Evolutionary conservation across 306 rosid species (phyloP).

Genomic region (Castanopsis chinensis): DNA sequence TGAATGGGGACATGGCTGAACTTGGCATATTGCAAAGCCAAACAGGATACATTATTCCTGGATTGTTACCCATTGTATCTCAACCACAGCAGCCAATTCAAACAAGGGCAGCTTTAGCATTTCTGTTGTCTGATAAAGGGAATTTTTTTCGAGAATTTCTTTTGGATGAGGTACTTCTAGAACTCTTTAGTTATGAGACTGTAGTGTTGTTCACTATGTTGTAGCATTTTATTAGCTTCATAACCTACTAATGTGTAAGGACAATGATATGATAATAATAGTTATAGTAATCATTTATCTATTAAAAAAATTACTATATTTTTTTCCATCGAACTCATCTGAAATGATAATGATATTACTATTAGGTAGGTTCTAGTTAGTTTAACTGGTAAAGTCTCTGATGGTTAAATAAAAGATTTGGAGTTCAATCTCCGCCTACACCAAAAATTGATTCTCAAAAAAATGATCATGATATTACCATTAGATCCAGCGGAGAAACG

Average conservation of each 20-base stretch:
- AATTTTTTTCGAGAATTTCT: slow-evolving; percentile 95
- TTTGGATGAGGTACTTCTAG: slow-evolving; percentile 80
- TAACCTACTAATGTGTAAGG: slow-evolving; percentile 8
- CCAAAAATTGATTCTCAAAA: too few species aligned
- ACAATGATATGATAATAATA: slow-evolving; percentile 1
- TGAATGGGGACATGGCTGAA: slow-evolving; percentile 89
- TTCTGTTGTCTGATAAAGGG: slow-evolving; percentile 87
- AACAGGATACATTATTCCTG: slow-evolving; percentile 47
- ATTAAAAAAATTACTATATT: not conserved
- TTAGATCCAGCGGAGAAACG: not conserved
- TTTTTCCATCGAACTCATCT: not conserved
- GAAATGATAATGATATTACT: not conserved
- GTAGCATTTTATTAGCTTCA: slow-evolving; percentile 5
- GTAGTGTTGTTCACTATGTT: slow-evolving; percentile 6
- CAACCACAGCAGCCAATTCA: slow-evolving; percentile 62
- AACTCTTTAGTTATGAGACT: slow-evolving; percentile 18
- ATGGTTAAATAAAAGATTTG: too few species aligned
- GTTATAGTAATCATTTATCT: not conserved
- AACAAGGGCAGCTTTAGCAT: slow-evolving; percentile 92
- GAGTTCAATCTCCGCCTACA: too few species aligned
- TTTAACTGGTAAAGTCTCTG: too few species aligned
- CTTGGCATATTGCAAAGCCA: slow-evolving; percentile 60
- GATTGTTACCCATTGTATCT: slow-evolving; percentile 40
- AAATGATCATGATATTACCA: not conserved
- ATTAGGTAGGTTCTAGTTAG: too few species aligned